Evolutionary conservation across 495 filamentous ascomycete genomes (phyloP).

Genomic region (Chaetomium fimeti): DNA sequence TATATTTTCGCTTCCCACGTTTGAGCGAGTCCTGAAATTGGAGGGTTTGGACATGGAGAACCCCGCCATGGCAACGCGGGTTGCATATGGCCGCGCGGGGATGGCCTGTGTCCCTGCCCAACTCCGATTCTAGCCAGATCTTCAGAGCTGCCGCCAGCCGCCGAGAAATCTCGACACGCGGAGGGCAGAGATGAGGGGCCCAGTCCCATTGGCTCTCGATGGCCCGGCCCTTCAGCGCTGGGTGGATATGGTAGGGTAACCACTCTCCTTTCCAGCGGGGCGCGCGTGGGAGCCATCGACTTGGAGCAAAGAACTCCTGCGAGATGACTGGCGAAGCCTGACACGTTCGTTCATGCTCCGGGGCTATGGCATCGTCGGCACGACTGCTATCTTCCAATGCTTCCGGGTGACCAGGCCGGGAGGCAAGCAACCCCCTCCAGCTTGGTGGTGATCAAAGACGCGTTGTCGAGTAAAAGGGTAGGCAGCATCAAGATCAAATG

Average conservation of each 20-base stretch:
- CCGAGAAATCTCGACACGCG: constrained; percentile 3
- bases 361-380: neutral
- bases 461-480: neutral
- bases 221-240: neutral
- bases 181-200: neutral
- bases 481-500: neutral
- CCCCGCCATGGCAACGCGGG: constrained; percentile 14
- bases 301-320: neutral
- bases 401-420: neutral
- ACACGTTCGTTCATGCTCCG: neutral
- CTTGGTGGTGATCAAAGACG: neutral
- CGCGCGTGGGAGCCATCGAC: neutral
- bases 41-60: constrained; percentile 9
- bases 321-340: neutral
- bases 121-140: constrained; percentile 25
- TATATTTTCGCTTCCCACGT: constrained; percentile 18
- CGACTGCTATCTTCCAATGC: neutral
- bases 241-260: constrained; percentile 10
- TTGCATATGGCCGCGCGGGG: constrained; percentile 15
- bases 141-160: constrained; percentile 9
- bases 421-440: neutral
- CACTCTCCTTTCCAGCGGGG: neutral
- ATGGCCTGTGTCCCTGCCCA: constrained; percentile 22
- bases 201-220: neutral
- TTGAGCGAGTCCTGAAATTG: neutral